A percentile compares a stretch with the other conserved stretches of the same genome.
These are phyloP conservation scores for Phytophthora brassicae DNA, from an alignment of 352 stramenopile species.

Conservation along the genomic window DNA sequence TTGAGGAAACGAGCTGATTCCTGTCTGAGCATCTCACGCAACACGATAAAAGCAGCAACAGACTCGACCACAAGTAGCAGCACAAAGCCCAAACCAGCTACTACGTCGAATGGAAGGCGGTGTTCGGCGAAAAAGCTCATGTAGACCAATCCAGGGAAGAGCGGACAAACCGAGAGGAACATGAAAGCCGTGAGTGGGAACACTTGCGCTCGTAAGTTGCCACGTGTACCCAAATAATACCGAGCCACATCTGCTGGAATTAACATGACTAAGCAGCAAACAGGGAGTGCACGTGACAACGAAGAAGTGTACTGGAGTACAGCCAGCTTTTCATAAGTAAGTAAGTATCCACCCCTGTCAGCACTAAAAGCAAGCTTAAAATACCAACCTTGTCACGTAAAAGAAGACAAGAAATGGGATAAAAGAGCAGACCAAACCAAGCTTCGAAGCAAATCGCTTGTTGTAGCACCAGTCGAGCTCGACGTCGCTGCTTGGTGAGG, in stretches of 20 bases:
- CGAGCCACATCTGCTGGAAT: conserved; percentile 46
- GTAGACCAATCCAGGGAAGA: conserved; percentile 58
- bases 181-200: conserved; percentile 70
- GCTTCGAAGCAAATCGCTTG: conserved; percentile 60
- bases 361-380: background rate
- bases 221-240: conserved; percentile 59
- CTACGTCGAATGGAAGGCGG: conserved; percentile 48
- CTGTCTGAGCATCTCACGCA: conserved; percentile 55
- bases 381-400: conserved; percentile 58
- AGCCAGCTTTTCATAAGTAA: conserved; percentile 34
- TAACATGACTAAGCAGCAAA: conserved; percentile 46
- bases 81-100: conserved; percentile 36
- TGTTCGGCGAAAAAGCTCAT: conserved; percentile 56
- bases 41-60: conserved; percentile 38
- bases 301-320: conserved; percentile 42
- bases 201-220: conserved; percentile 59
- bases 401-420: conserved; percentile 60
- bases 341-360: conserved; percentile 1
- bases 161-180: conserved; percentile 63
- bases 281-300: conserved; percentile 44
- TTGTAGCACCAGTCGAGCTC: conserved; percentile 50
- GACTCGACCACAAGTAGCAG: conserved; percentile 47
- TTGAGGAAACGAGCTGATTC: conserved; percentile 63
- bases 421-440: conserved; percentile 59
- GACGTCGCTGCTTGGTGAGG: conserved; percentile 40